Conservation (phyloP, 768 basidiomycete species). For the Lactifluus pinguis region DNA sequence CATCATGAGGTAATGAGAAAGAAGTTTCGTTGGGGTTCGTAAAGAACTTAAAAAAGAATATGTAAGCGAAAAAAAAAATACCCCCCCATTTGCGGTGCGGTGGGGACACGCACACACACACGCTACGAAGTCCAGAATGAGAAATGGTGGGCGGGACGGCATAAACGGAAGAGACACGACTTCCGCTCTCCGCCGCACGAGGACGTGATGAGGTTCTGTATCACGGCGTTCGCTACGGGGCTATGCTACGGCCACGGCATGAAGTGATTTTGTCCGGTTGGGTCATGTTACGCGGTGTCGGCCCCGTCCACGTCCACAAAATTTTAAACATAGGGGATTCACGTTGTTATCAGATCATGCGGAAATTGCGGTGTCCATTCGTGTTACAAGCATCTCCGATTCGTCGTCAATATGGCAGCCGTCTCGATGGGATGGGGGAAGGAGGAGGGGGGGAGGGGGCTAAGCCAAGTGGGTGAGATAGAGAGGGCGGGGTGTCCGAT, state of each 20-base stretch:
- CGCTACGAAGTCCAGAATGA: neutral
- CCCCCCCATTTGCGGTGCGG: neutral
- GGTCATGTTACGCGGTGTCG: neutral
- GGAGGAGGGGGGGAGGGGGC: too few relatives aligned
- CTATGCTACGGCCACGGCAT: neutral
- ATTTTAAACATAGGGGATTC: neutral
- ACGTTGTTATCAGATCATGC: neutral
- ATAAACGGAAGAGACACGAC: neutral
- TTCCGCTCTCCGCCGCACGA: constrained; percentile 9
- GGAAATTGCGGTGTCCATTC: constrained; percentile 4
- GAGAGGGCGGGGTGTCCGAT: constrained; percentile 11
- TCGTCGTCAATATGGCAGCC: constrained; percentile 10
- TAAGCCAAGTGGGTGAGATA: constrained; percentile 10
- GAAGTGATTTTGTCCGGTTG: neutral
- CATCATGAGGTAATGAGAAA: too few relatives aligned
- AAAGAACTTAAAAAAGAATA: too few relatives aligned
- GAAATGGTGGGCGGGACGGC: neutral
- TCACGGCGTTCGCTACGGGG: constrained; percentile 1
- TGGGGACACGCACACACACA: too few relatives aligned
- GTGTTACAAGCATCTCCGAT: constrained; percentile 16
- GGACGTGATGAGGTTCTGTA: neutral
- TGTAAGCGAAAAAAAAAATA: neutral
- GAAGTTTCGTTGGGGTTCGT: too few relatives aligned
- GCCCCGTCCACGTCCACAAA: neutral
- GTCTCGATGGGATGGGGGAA: neutral